Percentiles rank a stretch among this genome's conserved stretches.
Conservation (phyloP, 192 early-diverging fungal genomes). For the Diversispora epigaea region DNA sequence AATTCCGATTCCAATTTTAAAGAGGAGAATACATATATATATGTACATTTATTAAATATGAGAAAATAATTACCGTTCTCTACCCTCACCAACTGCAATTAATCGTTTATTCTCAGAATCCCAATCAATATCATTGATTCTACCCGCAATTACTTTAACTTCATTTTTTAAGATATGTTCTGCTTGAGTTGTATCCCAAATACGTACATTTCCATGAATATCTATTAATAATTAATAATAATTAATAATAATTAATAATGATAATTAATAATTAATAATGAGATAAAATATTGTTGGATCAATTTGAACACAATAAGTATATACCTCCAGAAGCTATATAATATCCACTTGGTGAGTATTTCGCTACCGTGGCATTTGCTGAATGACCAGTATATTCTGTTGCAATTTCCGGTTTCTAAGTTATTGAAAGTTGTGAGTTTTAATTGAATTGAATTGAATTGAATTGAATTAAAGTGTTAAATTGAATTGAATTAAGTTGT, state of each 20-base stretch:
- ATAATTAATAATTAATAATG: neutral
- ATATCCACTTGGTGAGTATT: constrained; percentile 88
- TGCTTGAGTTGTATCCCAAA: constrained; percentile 87
- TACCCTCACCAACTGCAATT: constrained; percentile 96
- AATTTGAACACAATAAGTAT: neutral
- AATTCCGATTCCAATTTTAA: neutral
- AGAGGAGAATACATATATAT: neutral
- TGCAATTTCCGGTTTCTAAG: constrained; percentile 71
- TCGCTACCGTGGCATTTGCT: constrained; percentile 76
- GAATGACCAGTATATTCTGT: constrained; percentile 86
- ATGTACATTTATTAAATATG: neutral
- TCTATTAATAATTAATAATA: constrained; percentile 45
- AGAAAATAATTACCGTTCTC: constrained; percentile 57
- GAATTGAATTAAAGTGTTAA: neutral
- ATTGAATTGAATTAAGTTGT: neutral
- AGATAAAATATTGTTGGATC: constrained; percentile 6
- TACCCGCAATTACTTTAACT: constrained; percentile 69
- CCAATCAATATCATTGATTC: constrained; percentile 89
- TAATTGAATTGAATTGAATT: neutral
- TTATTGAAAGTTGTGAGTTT: neutral
- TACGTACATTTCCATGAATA: constrained; percentile 83
- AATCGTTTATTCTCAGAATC: constrained; percentile 93
- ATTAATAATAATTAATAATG: neutral
- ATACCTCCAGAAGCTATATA: constrained; percentile 95
- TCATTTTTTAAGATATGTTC: constrained; percentile 87